Percentiles rank a stretch among this genome's conserved stretches.
Conservation (phyloP, 208 protist genomes). For the Sergeia podlipaevii region DNA sequence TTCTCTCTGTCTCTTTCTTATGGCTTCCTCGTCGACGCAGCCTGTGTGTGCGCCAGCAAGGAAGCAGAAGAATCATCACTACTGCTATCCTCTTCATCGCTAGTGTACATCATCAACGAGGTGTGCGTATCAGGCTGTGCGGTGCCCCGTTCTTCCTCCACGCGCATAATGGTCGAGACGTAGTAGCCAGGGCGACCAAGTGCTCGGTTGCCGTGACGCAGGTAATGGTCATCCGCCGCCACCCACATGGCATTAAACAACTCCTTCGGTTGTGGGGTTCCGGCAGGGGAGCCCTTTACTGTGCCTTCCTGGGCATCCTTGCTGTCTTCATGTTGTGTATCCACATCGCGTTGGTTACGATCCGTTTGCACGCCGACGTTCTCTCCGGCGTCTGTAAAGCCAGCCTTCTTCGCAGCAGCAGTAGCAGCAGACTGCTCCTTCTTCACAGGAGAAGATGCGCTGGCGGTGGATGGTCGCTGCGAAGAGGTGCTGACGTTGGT, state of each 20-base stretch:
- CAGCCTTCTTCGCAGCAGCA: no score
- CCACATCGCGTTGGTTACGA: no score
- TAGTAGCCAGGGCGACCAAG: conserved; percentile 67
- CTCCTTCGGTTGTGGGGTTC: conserved; percentile 17
- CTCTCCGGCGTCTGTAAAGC: no score
- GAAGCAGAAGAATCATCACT: background rate
- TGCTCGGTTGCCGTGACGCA: conserved; percentile 33
- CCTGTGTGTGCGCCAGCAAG: background rate
- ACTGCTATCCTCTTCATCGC: conserved; percentile 1
- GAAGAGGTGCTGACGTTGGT: no score
- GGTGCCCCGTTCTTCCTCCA: background rate
- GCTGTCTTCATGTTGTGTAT: no score
- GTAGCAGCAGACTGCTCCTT: no score
- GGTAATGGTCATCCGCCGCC: conserved; percentile 26
- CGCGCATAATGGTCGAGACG: conserved; percentile 39
- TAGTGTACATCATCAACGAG: conserved; percentile 23
- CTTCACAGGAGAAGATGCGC: no score
- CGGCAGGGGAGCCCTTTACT: background rate
- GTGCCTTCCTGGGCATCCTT: conserved; percentile 3
- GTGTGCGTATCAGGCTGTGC: conserved; percentile 10
- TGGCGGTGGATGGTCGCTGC: no score
- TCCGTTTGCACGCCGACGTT: no score
- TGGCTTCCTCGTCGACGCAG: conserved; percentile 20
- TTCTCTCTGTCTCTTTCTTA: conserved; percentile 1
- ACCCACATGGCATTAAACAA: conserved; percentile 86